A percentile compares a stretch with the other conserved stretches of the same genome.
These are phyloP conservation scores for Casuarina cunninghamiana DNA, from an alignment of 306 rosid species.

Conservation along the genomic window DNA sequence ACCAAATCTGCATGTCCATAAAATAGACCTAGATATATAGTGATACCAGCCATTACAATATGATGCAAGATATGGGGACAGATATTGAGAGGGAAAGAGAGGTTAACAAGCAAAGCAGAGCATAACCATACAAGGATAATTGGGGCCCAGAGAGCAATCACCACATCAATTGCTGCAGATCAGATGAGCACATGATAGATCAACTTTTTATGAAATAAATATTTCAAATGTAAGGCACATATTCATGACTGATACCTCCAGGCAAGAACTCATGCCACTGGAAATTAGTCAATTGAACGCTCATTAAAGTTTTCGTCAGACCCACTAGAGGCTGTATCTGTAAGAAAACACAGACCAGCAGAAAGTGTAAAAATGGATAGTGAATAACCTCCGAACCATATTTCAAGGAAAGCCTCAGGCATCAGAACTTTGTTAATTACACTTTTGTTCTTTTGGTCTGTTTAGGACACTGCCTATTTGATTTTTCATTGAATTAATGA, in stretches of 20 bases:
- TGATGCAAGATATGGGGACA: not conserved
- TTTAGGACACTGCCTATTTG: too few relatives aligned
- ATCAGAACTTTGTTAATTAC: not conserved
- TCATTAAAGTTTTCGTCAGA: slow-evolving; percentile 89
- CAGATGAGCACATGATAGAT: slow-evolving; percentile 25
- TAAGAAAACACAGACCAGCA: slow-evolving; percentile 18
- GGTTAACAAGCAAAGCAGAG: slow-evolving; percentile 9
- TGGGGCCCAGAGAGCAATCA: slow-evolving; percentile 96
- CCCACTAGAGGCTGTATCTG: slow-evolving; percentile 91
- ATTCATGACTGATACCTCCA: slow-evolving; percentile 50
- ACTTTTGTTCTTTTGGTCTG: not conserved
- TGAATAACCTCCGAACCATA: not conserved
- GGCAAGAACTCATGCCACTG: slow-evolving; percentile 99
- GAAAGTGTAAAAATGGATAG: slow-evolving; percentile 1
- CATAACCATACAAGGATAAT: slow-evolving; percentile 73
- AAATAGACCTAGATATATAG: slow-evolving; percentile 67
- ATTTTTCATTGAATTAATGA: not conserved
- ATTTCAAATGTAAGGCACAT: slow-evolving; percentile 12
- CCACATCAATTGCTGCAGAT: slow-evolving; percentile 90
- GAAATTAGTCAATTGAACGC: slow-evolving; percentile 57
- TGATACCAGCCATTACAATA: not conserved
- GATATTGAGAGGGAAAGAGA: not conserved
- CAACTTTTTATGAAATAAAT: slow-evolving; percentile 21
- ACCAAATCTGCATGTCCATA: slow-evolving; percentile 98
- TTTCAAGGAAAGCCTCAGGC: not conserved